Base-by-base conservation (phyloP, 371 early-diverging fungal species). In the Mortierella sp. region DNA sequence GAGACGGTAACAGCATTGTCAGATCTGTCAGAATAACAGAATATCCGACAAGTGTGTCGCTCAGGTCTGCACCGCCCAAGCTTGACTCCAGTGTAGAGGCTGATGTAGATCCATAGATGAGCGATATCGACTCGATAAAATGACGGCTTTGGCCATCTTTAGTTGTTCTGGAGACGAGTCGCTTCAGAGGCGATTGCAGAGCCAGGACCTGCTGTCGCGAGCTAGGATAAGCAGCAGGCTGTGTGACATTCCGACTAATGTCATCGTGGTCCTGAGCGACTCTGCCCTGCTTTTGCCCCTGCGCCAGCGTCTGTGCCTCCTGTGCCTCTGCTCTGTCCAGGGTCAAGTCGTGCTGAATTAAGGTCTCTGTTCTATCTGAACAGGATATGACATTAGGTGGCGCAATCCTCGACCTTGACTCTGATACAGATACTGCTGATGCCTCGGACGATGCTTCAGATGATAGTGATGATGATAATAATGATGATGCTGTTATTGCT, bases 121-220 rank as follows among this genome's bases (percentile, higher is more conserved):
- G 55, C 21, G 71, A 70, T 55, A 75, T 63, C 25, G 75, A 75
- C 44, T 75, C 75, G 46, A 75, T 60, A 65, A 75, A 75, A 45
- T 47, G 53, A 23, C 58, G 66, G 4, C 26, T 56, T 14, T 68
- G 48, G 2, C 48, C 53, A 62, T 70, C 71, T 19, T 60, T 62
- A 15, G 62, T 62, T 18, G 53, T 50, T 25, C 67, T 65, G 43
- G 21, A 37, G 50, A 75, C 64, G 19, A 75, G 37, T 43, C 75
- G 75, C 43, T 75, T 75, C 50, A 70, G 62, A 28, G 70, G 44
- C 43, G 51, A 52, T 25, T 70, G 55, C n/a, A 75, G 29, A 53
- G 51, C 62, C 46, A 19, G 57, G 19, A 75, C 46, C 60, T 66
- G 60, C 5, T 70, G 70, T 26, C 56, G 71, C 19, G 70, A 66